Percentiles rank a stretch among this genome's conserved stretches.
phyloP scores from a whole-genome alignment of 2,329 filamentous ascomycete genomes.

The Fusarium sp. region DNA sequence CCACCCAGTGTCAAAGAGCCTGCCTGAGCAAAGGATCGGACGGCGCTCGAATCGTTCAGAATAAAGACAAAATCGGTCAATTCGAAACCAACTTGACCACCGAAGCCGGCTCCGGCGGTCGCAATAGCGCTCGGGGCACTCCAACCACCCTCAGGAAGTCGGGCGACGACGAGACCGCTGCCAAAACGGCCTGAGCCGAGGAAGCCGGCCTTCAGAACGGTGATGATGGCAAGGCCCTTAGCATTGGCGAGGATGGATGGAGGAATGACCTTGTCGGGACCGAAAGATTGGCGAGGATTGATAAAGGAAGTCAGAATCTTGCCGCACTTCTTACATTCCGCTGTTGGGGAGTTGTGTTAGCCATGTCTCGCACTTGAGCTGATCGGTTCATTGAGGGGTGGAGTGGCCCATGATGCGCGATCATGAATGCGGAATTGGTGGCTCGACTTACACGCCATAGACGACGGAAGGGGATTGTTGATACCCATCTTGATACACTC shows the following conservation, averaged over 20 bases:
- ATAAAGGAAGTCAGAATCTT: conserved; percentile 96
- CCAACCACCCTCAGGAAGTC: conserved; percentile 81
- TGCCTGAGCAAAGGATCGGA: conserved; percentile 92
- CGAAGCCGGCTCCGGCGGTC: conserved; percentile 83
- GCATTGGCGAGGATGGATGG: conserved; percentile 89
- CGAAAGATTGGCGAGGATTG: conserved; percentile 92
- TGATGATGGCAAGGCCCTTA: conserved; percentile 90
- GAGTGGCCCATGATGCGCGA: conserved; percentile 36
- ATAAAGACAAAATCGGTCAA: conserved; percentile 98
- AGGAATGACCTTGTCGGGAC: conserved; percentile 97
- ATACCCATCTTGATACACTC: conserved; percentile 64
- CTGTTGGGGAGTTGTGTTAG: conserved; percentile 59
- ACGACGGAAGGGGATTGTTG: conserved; percentile 75
- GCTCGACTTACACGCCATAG: conserved; percentile 71
- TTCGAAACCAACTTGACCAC: conserved; percentile 88
- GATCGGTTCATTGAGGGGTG: conserved; percentile 29
- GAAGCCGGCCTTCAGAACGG: conserved; percentile 88
- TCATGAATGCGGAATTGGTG: conserved; percentile 19
- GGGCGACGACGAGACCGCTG: conserved; percentile 83
- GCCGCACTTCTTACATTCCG: conserved; percentile 96
- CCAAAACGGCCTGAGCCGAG: conserved; percentile 85
- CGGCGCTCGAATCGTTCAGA: conserved; percentile 88
- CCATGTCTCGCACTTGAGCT: conserved; percentile 13
- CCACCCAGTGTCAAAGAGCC: conserved; percentile 93
- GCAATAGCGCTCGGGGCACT: conserved; percentile 85